A percentile compares a stretch with the other conserved stretches of the same genome.
phyloP scores from a whole-genome alignment of 208 protist genomes.

The Leishmania mexicana region DNA sequence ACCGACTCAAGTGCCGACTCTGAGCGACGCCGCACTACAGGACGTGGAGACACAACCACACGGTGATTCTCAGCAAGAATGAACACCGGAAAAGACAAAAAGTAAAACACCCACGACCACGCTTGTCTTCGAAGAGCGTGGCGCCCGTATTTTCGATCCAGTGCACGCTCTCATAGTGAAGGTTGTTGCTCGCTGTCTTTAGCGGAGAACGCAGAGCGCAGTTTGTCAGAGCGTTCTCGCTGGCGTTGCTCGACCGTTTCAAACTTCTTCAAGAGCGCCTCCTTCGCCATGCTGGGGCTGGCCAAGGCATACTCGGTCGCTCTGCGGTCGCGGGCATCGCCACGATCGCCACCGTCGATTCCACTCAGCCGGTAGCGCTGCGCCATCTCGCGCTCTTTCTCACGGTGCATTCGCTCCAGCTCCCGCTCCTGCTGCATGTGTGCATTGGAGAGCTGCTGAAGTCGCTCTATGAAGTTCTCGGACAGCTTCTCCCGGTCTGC shows the following conservation, averaged over 20 bases:
- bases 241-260: constrained; percentile 43
- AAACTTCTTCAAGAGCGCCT: constrained; percentile 32
- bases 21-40: not conserved
- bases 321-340: constrained; percentile 19
- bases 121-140: not conserved
- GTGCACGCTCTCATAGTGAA: not conserved
- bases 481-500: constrained; percentile 51
- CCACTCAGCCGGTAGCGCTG: constrained; percentile 29
- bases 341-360: constrained; percentile 21
- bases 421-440: constrained; percentile 62
- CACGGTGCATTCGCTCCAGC: constrained; percentile 68
- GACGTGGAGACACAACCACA: not conserved
- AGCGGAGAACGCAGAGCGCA: constrained; percentile 32
- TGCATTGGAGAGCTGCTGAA: constrained; percentile 64
- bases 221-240: constrained; percentile 57
- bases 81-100: not conserved
- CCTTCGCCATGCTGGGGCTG: constrained; percentile 13
- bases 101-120: not conserved
- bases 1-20: not conserved
- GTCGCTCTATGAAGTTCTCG: constrained; percentile 48
- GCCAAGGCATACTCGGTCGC: constrained; percentile 1
- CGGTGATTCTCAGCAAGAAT: not conserved
- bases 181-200: constrained; percentile 3
- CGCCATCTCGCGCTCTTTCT: constrained; percentile 61
- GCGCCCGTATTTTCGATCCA: not conserved